phyloP scores from a whole-genome alignment of 371 early-diverging fungal genomes.

The Mucor ambiguus region DNA sequence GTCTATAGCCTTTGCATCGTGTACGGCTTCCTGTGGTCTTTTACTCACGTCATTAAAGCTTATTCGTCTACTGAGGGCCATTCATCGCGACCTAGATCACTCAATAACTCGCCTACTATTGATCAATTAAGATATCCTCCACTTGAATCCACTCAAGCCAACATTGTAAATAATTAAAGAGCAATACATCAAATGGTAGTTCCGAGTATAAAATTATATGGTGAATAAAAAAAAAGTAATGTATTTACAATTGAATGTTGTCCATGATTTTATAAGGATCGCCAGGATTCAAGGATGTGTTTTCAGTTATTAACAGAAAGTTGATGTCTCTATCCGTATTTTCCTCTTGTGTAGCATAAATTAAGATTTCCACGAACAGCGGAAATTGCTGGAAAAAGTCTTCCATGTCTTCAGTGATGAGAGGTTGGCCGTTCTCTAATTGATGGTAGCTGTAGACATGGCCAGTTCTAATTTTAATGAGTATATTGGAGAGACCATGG shows the following conservation, averaged over 20 bases:
- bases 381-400: constrained; percentile 48
- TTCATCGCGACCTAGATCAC: background rate
- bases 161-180: background rate
- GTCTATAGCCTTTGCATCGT: background rate
- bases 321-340: constrained; percentile 19
- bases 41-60: background rate
- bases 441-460: constrained; percentile 41
- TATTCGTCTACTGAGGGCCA: background rate
- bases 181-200: background rate
- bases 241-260: constrained; percentile 24
- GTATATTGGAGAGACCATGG: constrained; percentile 32
- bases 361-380: constrained; percentile 39
- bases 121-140: background rate
- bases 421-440: constrained; percentile 39
- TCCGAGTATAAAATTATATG: background rate
- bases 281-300: constrained; percentile 32
- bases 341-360: constrained; percentile 27
- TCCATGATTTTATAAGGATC: constrained; percentile 38
- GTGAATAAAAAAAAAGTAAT: background rate
- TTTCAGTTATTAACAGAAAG: constrained; percentile 32
- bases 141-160: background rate
- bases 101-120: background rate
- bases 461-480: constrained; percentile 37
- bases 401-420: constrained; percentile 44
- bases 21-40: background rate